Evolutionary conservation across 305 asterid species (phyloP).

Genomic region (Fraxinus nigra): DNA sequence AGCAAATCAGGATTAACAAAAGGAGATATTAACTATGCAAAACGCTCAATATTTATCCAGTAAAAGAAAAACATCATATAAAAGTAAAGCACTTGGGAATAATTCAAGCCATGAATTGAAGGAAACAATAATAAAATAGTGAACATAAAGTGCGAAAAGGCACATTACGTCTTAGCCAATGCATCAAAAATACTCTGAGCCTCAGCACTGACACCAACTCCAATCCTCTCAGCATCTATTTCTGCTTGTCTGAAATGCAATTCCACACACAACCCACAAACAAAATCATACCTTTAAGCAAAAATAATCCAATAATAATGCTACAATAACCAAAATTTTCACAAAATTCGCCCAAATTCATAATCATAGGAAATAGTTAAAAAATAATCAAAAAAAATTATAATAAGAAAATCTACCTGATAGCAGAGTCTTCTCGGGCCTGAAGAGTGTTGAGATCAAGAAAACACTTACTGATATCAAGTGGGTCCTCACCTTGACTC

Average conservation of each 20-base stretch:
- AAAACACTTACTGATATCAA: conserved; percentile 70
- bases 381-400: not conserved
- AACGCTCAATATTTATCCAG: not conserved
- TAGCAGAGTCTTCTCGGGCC: conserved; percentile 78
- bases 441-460: conserved; percentile 70
- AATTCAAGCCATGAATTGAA: not conserved
- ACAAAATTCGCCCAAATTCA: not conserved
- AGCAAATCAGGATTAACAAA: not conserved
- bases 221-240: conserved; percentile 77
- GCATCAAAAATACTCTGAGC: conserved; percentile 80
- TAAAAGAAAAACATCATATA: not conserved
- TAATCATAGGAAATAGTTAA: not conserved
- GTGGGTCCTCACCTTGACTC: conserved; percentile 85
- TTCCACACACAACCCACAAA: not conserved
- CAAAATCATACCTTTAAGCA: not conserved
- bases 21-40: not conserved
- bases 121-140: not conserved
- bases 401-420: conserved; percentile 45
- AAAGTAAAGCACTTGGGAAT: not conserved
- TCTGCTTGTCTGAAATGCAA: conserved; percentile 62
- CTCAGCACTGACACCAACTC: conserved; percentile 82
- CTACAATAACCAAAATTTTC: not conserved
- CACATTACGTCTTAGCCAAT: conserved; percentile 69
- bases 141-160: not conserved
- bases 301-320: not conserved